phyloP scores from a whole-genome alignment of 176 grass and related monocot species.

The Carex kokanica region DNA sequence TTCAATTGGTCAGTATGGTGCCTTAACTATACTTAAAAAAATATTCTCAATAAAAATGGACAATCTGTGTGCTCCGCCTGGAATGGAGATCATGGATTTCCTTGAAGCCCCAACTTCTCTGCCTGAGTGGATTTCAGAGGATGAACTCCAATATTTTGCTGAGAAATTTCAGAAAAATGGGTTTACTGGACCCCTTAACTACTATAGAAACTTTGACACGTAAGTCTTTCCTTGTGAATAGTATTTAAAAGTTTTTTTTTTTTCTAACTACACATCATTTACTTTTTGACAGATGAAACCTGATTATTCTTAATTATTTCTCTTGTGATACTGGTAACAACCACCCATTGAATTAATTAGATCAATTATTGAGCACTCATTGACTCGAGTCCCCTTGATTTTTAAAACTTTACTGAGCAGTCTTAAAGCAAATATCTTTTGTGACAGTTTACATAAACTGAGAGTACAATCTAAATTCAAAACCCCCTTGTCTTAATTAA shows the following conservation, averaged over 20 bases:
- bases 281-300: not conserved
- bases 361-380: not conserved
- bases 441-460: not conserved
- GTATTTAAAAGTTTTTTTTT: not conserved
- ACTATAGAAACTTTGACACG: constrained; percentile 53
- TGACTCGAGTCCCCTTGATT: not conserved
- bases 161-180: constrained; percentile 61
- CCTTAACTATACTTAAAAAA: constrained; percentile 50
- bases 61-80: constrained; percentile 37
- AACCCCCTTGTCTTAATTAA: not conserved
- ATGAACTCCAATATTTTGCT: constrained; percentile 43
- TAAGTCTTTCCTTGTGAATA: constrained; percentile 23
- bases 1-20: constrained; percentile 43
- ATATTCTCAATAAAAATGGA: constrained; percentile 41
- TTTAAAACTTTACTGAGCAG: not conserved
- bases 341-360: not conserved
- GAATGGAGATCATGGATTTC: constrained; percentile 67
- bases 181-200: constrained; percentile 66
- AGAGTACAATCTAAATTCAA: not conserved
- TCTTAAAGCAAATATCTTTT: not conserved
- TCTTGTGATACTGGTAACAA: not conserved
- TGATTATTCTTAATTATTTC: not conserved
- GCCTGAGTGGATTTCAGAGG: constrained; percentile 46
- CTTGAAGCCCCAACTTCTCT: constrained; percentile 33
- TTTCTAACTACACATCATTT: not conserved